These are phyloP conservation scores for Cladophialophora bantiana DNA, from an alignment of 2,329 filamentous ascomycete species.

Conservation along the genomic window DNA sequence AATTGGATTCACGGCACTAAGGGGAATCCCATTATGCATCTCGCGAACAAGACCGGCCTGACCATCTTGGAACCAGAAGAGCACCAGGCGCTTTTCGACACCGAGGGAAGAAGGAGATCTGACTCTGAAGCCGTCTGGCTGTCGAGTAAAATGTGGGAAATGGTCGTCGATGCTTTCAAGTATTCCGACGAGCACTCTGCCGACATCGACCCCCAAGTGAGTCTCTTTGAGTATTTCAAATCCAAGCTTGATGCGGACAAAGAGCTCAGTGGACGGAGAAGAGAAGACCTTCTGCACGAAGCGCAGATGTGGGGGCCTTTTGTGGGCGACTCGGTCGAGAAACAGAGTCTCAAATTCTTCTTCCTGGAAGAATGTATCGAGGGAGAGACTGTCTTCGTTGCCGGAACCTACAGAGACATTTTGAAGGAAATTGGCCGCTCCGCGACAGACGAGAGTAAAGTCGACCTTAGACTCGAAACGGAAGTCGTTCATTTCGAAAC, in stretches of 20 bases:
- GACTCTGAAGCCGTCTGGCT: constrained; percentile 45
- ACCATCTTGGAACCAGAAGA: constrained; percentile 61
- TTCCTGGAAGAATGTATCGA: constrained; percentile 72
- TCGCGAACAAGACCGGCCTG: constrained; percentile 63
- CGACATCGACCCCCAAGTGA: constrained; percentile 59
- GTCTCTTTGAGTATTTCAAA: constrained; percentile 65
- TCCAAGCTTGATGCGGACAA: constrained; percentile 55
- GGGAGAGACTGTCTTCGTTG: constrained; percentile 69
- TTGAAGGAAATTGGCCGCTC: constrained; percentile 59
- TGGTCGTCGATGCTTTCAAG: constrained; percentile 66
- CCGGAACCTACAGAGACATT: constrained; percentile 67
- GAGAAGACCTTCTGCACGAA: constrained; percentile 55
- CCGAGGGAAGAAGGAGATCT: constrained; percentile 53
- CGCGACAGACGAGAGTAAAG: constrained; percentile 56
- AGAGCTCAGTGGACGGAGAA: constrained; percentile 52
- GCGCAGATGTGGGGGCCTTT: constrained; percentile 70
- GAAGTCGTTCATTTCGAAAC: constrained; percentile 51
- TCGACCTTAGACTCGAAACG: constrained; percentile 52
- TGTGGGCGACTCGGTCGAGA: constrained; percentile 65
- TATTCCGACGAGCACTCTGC: constrained; percentile 62
- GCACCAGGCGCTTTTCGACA: constrained; percentile 57
- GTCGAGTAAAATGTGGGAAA: constrained; percentile 61
- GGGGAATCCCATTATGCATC: constrained; percentile 64
- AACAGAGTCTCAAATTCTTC: constrained; percentile 69
- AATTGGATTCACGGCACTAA: constrained; percentile 71